Conservation (phyloP, 23 red algal species). For the Gracilaria domingensis region DNA sequence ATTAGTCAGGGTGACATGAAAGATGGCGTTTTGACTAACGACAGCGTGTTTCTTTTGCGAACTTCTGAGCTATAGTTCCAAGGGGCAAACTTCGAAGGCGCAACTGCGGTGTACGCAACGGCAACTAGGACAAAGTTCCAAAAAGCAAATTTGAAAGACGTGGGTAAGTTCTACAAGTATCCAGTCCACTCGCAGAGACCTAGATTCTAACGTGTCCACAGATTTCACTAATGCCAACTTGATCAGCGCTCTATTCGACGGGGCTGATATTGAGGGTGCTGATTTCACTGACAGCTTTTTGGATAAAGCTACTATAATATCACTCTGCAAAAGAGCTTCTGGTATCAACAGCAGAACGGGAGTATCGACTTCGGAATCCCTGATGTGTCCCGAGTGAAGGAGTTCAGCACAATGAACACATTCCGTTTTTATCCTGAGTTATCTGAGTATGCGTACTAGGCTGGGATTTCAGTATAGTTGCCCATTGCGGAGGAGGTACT, state of each 20-base stretch:
- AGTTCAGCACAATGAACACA: background rate
- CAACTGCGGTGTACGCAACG: conserved; percentile 47
- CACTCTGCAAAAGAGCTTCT: conserved; percentile 70
- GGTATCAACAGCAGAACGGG: conserved; percentile 70
- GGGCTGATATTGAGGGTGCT: conserved; percentile 80
- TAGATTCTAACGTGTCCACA: conserved; percentile 28
- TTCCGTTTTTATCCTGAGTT: background rate
- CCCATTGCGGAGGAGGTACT: conserved; percentile 60
- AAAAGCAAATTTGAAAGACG: conserved; percentile 67
- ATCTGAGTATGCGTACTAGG: background rate
- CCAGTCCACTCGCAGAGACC: background rate
- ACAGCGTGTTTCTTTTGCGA: background rate
- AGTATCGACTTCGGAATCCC: conserved; percentile 65
- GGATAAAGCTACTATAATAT: conserved; percentile 35
- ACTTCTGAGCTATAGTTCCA: conserved; percentile 25
- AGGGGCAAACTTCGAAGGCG: conserved; percentile 66
- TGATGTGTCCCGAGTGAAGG: conserved; percentile 76
- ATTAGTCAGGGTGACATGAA: too few species aligned
- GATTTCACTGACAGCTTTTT: conserved; percentile 85
- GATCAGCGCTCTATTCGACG: conserved; percentile 67
- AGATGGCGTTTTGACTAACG: background rate
- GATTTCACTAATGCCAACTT: conserved; percentile 75
- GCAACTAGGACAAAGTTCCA: conserved; percentile 80
- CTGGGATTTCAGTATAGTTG: background rate
- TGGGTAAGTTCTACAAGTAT: conserved; percentile 17